phyloP scores from a whole-genome alignment of 2,329 filamentous ascomycete genomes.

The Lizonia empirigonia region DNA sequence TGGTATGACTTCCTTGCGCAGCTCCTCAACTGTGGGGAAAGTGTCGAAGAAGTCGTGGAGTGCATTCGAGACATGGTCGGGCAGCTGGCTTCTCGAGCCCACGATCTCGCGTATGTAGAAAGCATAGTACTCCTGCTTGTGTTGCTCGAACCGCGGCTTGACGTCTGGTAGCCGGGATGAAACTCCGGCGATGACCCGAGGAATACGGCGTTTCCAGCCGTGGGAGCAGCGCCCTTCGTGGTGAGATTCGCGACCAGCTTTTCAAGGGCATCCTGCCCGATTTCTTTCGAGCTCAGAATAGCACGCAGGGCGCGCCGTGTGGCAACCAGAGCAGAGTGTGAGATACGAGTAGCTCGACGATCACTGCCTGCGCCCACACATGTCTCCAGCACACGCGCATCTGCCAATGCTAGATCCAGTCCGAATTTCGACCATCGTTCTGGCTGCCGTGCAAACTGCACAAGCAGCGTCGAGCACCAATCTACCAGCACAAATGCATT shows the following conservation, averaged over 20 bases:
- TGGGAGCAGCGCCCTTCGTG: conserved; percentile 67
- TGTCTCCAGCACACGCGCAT: conserved; percentile 77
- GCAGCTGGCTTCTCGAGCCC: conserved; percentile 74
- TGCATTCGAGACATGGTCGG: conserved; percentile 72
- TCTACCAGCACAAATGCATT: conserved; percentile 89
- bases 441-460: conserved; percentile 66
- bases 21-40: conserved; percentile 75
- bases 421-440: conserved; percentile 68
- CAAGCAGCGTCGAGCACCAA: conserved; percentile 83
- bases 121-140: conserved; percentile 74
- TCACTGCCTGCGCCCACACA: conserved; percentile 62
- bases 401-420: conserved; percentile 68
- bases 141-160: conserved; percentile 65
- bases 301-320: conserved; percentile 80
- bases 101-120: conserved; percentile 88
- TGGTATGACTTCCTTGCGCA: conserved; percentile 77
- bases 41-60: conserved; percentile 80
- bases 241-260: conserved; percentile 71
- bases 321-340: conserved; percentile 74
- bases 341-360: conserved; percentile 59
- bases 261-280: conserved; percentile 65
- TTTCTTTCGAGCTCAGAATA: conserved; percentile 65
- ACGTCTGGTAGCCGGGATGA: conserved; percentile 72
- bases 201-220: conserved; percentile 73
- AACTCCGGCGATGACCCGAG: conserved; percentile 89